Conservation (phyloP, 1,139 yeast genomes). For the Candida sp. region DNA sequence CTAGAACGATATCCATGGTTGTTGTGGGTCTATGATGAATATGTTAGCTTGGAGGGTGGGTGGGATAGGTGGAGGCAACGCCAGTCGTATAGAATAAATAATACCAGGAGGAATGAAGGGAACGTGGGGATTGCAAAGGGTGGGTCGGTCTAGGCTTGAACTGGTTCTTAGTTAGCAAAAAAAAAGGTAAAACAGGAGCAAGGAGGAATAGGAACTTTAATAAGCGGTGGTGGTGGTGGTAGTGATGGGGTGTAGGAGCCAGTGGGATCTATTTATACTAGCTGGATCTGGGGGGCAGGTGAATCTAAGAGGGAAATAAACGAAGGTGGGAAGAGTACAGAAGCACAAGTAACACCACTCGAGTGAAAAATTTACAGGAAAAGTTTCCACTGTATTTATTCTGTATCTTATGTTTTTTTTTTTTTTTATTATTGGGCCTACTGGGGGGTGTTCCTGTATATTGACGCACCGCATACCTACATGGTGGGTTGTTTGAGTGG, state of each 20-base stretch:
- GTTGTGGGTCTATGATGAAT: not conserved
- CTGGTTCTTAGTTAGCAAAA: not conserved
- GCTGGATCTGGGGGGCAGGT: not conserved
- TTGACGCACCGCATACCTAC: too few relatives aligned
- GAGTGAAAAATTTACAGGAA: not conserved
- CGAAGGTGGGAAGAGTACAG: not conserved
- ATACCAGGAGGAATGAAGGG: not conserved
- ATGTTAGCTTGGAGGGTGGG: not conserved
- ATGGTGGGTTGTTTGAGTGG: too few relatives aligned
- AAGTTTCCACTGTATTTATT: too few relatives aligned
- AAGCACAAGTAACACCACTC: not conserved
- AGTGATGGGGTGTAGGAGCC: too few relatives aligned
- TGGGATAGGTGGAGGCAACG: not conserved
- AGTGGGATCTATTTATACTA: too few relatives aligned
- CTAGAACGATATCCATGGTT: conserved; percentile 88
- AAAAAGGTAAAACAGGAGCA: not conserved
- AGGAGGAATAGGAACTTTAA: not conserved
- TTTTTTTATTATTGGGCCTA: too few relatives aligned
- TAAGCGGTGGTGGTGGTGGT: too few relatives aligned
- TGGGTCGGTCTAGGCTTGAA: not conserved
- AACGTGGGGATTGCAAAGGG: not conserved
- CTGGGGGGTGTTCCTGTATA: too few relatives aligned
- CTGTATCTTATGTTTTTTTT: not conserved
- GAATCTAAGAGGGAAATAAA: not conserved
- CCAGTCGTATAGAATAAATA: too few relatives aligned